Evolutionary conservation across 1,139 yeast species (phyloP), one percentile per base, ranked within the genome.

Genomic region (Geotrichum restrictum): DNA sequence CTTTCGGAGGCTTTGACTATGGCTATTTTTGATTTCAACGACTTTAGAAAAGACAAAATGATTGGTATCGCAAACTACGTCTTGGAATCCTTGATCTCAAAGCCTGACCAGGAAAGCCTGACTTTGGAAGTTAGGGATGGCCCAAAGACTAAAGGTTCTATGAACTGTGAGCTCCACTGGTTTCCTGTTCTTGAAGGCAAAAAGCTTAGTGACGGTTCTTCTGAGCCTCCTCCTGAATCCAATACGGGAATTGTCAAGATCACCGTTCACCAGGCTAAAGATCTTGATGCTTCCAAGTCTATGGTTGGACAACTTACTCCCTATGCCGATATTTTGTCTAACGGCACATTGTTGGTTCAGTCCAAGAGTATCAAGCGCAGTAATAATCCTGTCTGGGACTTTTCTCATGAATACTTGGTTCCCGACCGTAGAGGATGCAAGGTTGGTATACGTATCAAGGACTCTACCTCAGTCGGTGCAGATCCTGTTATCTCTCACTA

Each of bases 221-320:
- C 78, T 48, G 84, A 81, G 60, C 91, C 95, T 46, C 89, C 95
- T 45, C 96, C 96, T 49, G 96, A 89, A 61, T 80, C 88, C 68
- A 89, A 88, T 69, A 88, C 97, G 18, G 98, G 98, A 76, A 84
- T 93, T 62, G 82, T 85, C 27, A 79, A 83, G 64, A 68, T 93
- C 52, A 79, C 80, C 22, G 74, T 93, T 53, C 84, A 85, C 60
- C 84, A 83, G 61, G 93, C 89, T 45, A 79, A 79, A 59, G 80
- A 82, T 54, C 76, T 93, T 64, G 94, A 87, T 63, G 71, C 78
- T 38, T 72, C 82, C 3, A 68, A 75, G 48, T 80, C 94, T 1
- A 73, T 83, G 56, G 75, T 85, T 57, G 96, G 95, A 46, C 76
- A 79, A 60, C 74, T 82, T 33, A 71, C 86, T n/a, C 74, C 89